Percentiles rank a stretch among this genome's conserved stretches.
phyloP scores from a whole-genome alignment of 441 rosid species.

The Theobroma grandiflorum region DNA sequence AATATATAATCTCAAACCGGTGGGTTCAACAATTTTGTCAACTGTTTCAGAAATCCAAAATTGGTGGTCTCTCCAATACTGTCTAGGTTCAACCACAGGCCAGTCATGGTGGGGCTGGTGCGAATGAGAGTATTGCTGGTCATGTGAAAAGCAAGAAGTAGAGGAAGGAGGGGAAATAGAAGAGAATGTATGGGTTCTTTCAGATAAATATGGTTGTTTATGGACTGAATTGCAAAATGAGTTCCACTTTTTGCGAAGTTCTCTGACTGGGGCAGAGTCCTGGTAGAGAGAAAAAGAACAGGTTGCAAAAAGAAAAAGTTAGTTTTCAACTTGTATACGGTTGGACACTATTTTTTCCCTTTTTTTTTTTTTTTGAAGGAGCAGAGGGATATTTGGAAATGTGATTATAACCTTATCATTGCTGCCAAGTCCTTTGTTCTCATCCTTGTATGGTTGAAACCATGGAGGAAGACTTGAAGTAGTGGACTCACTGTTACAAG shows the following conservation, averaged over 20 bases:
- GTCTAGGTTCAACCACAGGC: conserved; percentile 51
- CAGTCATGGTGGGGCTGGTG: conserved; percentile 48
- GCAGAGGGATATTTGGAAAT: conserved; percentile 17
- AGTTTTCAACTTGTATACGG: conserved; percentile 20
- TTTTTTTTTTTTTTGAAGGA: conserved; percentile 11
- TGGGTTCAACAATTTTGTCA: conserved; percentile 26
- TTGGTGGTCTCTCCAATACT: conserved; percentile 40
- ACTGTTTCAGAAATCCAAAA: conserved; percentile 44
- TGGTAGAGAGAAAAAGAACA: conserved; percentile 34
- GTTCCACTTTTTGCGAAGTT: conserved; percentile 72
- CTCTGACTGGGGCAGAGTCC: conserved; percentile 57
- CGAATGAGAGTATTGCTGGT: conserved; percentile 47
- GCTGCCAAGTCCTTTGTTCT: conserved; percentile 35
- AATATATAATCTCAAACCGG: conserved; percentile 51
- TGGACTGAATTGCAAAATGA: conserved; percentile 64
- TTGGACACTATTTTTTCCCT: conserved; percentile 4
- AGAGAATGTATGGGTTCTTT: conserved; percentile 58
- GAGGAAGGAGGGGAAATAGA: conserved; percentile 70
- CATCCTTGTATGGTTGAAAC: conserved; percentile 67
- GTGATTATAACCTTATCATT: conserved; percentile 53
- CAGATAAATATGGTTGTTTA: conserved; percentile 49
- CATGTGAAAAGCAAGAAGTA: conserved; percentile 51
- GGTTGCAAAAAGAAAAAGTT: conserved; percentile 22
- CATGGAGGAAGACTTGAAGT: conserved; percentile 61
- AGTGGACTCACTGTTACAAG: conserved; percentile 36